Evolutionary conservation across 1,284 basidiomycete genomes (phyloP), one percentile per base, ranked within the genome.

Genomic region (Singerocomus inundabilis): DNA sequence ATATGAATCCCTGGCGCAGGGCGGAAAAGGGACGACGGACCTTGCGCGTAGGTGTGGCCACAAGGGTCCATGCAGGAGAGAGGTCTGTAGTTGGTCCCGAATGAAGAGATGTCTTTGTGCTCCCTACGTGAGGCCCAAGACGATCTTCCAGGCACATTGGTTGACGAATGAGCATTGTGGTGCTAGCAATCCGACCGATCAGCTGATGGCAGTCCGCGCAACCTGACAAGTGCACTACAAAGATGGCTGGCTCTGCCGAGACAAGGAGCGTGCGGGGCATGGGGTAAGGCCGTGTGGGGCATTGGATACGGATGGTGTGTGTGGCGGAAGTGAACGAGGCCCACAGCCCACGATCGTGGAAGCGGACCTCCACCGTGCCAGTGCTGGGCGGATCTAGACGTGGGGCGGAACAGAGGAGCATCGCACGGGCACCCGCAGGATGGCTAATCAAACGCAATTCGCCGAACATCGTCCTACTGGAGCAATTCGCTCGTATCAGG

Each of bases 271-370:
- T 61, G 58, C 50, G 60, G 64, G 60, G 57, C 58, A 59, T 53
- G 61, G 61, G 64, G 64, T 61, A 59, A 64, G 52, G 60, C 62
- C 54, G 50, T 57, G 45, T 46, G 51, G 42, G 50, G 49, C 35
- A 41, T 26, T 38, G 38, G 29, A 34, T 44, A 28, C 48, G 15
- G 37, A 28, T 41, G 42, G 30, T 39, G 30, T 53, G 51, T 57
- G 41, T 21, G 21, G 51, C 52, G 26, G 35, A 29, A 37, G 13
- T 37, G 34, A 44, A 49, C 33, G 37, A 34, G 47, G 55, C 51
- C 48, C 31, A 44, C 46, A 15, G 10, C 39, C 26, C 52, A 51
- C 39, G 42, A 38, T 55, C 42, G 26, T 50, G 40, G 13, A 8
- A n/a, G 26, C 26, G 35, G 31, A 26, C 28, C 24, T 38, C 16